Percentiles rank a stretch among this genome's conserved stretches.
Evolutionary conservation across 352 stramenopile genomes (phyloP).

Genomic region (Pythium phragmitis): DNA sequence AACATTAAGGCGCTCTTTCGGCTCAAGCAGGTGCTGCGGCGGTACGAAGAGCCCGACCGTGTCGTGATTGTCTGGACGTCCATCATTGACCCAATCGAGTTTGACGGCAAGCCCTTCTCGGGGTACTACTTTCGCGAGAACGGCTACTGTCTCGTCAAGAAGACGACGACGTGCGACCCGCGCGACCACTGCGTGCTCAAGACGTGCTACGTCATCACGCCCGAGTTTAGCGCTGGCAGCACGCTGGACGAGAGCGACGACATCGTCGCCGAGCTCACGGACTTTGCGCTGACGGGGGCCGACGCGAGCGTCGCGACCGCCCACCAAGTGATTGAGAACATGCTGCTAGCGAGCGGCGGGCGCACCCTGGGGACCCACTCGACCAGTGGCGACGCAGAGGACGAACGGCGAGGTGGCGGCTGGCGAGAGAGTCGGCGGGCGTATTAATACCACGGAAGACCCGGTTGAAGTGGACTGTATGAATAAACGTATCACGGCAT

Average conservation of each 20-base stretch:
- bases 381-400: neutral
- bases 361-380: neutral
- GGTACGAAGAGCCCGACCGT: constrained; percentile 46
- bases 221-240: constrained; percentile 34
- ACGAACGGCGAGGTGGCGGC: neutral
- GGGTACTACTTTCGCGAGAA: constrained; percentile 62
- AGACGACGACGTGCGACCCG: constrained; percentile 31
- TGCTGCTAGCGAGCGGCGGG: constrained; percentile 21
- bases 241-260: constrained; percentile 26
- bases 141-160: constrained; percentile 58
- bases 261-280: constrained; percentile 27
- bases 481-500: too few species aligned
- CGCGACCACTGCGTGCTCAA: constrained; percentile 41
- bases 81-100: constrained; percentile 59
- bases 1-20: constrained; percentile 48
- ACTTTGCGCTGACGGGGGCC: constrained; percentile 28
- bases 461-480: too few species aligned
- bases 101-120: constrained; percentile 42
- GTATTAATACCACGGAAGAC: neutral
- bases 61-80: constrained; percentile 59
- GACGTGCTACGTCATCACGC: constrained; percentile 60
- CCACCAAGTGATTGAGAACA: constrained; percentile 31
- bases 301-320: constrained; percentile 26
- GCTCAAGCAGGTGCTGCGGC: constrained; percentile 49
- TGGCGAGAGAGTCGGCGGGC: neutral